Percentiles rank a stretch among this genome's conserved stretches.
Conservation (phyloP, 306 rosid species). For the Myrica gale region DNA sequence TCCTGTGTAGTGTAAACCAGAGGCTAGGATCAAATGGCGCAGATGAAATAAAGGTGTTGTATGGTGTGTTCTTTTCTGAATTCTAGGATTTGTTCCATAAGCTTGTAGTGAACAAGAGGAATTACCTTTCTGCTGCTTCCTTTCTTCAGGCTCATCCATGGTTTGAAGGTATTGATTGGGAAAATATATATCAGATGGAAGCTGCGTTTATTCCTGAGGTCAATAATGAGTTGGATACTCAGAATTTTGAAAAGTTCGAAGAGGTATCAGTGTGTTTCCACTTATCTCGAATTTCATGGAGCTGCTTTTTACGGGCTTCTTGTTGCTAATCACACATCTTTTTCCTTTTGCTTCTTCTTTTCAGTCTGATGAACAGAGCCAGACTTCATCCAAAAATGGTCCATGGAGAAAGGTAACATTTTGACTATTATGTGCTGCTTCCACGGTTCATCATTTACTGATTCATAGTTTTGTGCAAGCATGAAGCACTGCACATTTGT, state of each 20-base stretch:
- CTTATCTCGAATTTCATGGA: slow-evolving; percentile 24
- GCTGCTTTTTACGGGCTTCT: slow-evolving; percentile 20
- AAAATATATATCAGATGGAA: slow-evolving; percentile 82
- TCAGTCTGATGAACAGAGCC: slow-evolving; percentile 67
- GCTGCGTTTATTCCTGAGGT: slow-evolving; percentile 98
- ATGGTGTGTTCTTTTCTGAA: slow-evolving; percentile 57
- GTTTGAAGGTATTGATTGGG: slow-evolving; percentile 78
- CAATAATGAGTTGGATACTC: slow-evolving; percentile 94
- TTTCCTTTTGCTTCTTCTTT: slow-evolving; percentile 23
- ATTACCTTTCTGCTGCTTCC: slow-evolving; percentile 46
- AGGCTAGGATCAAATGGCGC: slow-evolving; percentile 90
- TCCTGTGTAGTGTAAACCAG: slow-evolving; percentile 78
- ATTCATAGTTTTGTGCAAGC: neutral
- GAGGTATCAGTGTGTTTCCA: slow-evolving; percentile 54
- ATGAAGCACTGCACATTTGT: neutral
- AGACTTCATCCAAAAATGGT: slow-evolving; percentile 65
- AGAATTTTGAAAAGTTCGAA: slow-evolving; percentile 94
- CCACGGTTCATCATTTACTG: slow-evolving; percentile 4
- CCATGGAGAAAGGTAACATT: slow-evolving; percentile 92
- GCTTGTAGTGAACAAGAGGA: slow-evolving; percentile 27
- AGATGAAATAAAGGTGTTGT: slow-evolving; percentile 93
- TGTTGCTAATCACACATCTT: slow-evolving; percentile 24
- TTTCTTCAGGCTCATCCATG: slow-evolving; percentile 69
- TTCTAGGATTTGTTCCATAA: slow-evolving; percentile 39
- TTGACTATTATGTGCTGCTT: slow-evolving; percentile 10